These are phyloP conservation scores for Vachellia pachyceras DNA, from an alignment of 306 rosid genomes.

Conservation along the genomic window DNA sequence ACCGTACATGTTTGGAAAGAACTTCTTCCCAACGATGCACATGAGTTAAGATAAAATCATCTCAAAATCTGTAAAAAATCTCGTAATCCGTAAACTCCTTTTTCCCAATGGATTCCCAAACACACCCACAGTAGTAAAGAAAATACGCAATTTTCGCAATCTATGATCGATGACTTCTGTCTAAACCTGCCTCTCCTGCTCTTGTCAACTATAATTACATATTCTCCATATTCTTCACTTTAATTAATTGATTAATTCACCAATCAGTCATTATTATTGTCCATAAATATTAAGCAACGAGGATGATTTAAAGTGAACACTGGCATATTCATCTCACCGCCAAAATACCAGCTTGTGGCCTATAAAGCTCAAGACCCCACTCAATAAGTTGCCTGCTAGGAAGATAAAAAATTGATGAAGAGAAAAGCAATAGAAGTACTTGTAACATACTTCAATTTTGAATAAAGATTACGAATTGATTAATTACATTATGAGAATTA, in stretches of 20 bases:
- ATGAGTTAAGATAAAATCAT: too few species aligned
- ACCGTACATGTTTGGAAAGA: too few species aligned
- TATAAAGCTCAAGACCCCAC: background rate
- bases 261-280: background rate
- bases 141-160: background rate
- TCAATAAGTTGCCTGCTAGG: background rate
- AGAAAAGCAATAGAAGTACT: too few species aligned
- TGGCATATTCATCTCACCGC: background rate
- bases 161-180: conserved; percentile 20
- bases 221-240: background rate
- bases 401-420: too few species aligned
- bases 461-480: too few species aligned
- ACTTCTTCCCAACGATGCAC: too few species aligned
- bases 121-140: too few species aligned
- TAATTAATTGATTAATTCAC: background rate
- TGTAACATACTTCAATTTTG: too few species aligned
- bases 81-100: too few species aligned
- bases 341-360: background rate
- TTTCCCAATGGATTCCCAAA: too few species aligned
- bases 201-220: background rate
- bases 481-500: too few species aligned
- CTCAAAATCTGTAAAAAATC: too few species aligned
- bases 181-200: conserved; percentile 21
- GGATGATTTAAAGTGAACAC: background rate
- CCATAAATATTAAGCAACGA: background rate